Evolutionary conservation across 768 basidiomycete genomes (phyloP).

Genomic region (Xerocomellus chrysenteron): DNA sequence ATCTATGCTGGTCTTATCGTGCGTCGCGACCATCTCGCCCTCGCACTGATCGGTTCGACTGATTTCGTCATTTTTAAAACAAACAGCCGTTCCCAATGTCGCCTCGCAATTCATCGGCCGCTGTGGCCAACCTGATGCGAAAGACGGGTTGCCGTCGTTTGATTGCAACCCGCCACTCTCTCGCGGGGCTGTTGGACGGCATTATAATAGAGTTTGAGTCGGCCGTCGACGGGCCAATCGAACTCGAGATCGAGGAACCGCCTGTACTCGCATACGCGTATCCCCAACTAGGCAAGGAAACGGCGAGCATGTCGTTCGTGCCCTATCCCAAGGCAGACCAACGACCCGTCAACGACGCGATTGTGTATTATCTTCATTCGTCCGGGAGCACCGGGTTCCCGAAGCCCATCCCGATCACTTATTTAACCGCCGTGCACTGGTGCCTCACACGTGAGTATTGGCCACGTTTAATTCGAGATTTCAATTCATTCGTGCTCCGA

Average conservation of each 20-base stretch:
- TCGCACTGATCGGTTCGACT: no score
- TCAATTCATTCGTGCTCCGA: not conserved
- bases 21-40: not conserved
- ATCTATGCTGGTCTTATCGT: constrained; percentile 6
- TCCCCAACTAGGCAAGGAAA: constrained; percentile 7
- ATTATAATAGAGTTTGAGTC: constrained; percentile 22
- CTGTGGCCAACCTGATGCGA: constrained; percentile 35
- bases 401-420: constrained; percentile 36
- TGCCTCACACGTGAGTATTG: constrained; percentile 35
- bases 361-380: constrained; percentile 43
- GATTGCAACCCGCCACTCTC: constrained; percentile 33
- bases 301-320: not conserved
- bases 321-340: constrained; percentile 8
- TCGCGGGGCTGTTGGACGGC: constrained; percentile 30
- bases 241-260: constrained; percentile 14
- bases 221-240: not conserved
- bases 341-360: constrained; percentile 15
- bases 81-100: constrained; percentile 34
- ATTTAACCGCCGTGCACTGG: constrained; percentile 33
- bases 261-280: constrained; percentile 11
- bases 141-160: constrained; percentile 40
- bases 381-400: constrained; percentile 52
- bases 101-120: constrained; percentile 38
- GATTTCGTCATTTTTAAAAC: not conserved
- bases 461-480: no score